Conservation (phyloP, 352 stramenopile genomes). For the Globisporangium viniferum region DNA sequence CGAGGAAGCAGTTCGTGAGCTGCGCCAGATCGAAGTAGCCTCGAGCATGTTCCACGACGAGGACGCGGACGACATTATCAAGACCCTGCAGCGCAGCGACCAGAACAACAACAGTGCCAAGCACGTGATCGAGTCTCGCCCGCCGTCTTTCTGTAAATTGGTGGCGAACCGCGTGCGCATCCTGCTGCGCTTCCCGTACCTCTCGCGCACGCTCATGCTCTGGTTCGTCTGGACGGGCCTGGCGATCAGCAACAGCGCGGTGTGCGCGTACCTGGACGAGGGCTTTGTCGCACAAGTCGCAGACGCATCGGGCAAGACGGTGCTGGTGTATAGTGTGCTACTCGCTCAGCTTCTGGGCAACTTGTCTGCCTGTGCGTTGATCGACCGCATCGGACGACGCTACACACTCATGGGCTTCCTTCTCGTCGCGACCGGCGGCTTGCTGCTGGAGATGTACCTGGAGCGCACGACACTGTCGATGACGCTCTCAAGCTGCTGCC, state of each 20-base stretch:
- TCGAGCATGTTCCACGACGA: background rate
- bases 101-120: background rate
- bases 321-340: slow-evolving; percentile 1
- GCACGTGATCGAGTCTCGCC: slow-evolving; percentile 7
- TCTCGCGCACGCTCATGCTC: slow-evolving; percentile 33
- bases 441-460: slow-evolving; percentile 18
- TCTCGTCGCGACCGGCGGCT: background rate
- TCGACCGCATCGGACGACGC: slow-evolving; percentile 30
- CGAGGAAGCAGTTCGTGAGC: slow-evolving; percentile 41
- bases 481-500: background rate
- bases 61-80: background rate
- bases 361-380: slow-evolving; percentile 25
- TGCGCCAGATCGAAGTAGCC: slow-evolving; percentile 41
- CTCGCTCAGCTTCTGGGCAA: slow-evolving; percentile 31
- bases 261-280: slow-evolving; percentile 25
- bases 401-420: slow-evolving; percentile 23
- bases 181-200: slow-evolving; percentile 33
- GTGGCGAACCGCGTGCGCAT: slow-evolving; percentile 20
- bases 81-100: background rate
- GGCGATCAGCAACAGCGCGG: slow-evolving; percentile 24
- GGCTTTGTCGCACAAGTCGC: slow-evolving; percentile 19
- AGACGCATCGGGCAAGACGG: background rate
- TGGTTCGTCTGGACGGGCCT: slow-evolving; percentile 40
- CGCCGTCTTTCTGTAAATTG: slow-evolving; percentile 28
- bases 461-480: slow-evolving; percentile 17